phyloP scores from a whole-genome alignment of 2,329 filamentous ascomycete species.

The Aschersonia sp. region DNA sequence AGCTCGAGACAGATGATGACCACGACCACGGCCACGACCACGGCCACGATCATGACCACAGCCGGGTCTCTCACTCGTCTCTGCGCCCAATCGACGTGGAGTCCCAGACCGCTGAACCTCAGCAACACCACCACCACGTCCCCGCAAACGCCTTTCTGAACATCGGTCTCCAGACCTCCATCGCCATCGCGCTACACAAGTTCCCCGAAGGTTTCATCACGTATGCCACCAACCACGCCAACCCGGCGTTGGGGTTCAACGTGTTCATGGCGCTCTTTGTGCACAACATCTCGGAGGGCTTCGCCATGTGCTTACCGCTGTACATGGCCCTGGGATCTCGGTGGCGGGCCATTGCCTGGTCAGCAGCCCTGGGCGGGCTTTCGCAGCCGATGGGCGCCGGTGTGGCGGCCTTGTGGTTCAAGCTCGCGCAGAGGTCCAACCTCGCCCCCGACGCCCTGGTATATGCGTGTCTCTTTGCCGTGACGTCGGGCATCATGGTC shows the following conservation, averaged over 20 bases:
- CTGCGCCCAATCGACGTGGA: constrained; percentile 28
- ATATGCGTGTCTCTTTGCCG: constrained; percentile 74
- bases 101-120: constrained; percentile 12
- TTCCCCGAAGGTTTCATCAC: constrained; percentile 81
- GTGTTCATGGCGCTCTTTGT: constrained; percentile 95
- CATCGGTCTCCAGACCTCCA: constrained; percentile 88
- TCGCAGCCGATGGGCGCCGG: constrained; percentile 78
- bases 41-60: background rate
- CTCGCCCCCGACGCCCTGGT: constrained; percentile 37
- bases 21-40: background rate
- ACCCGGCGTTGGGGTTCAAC: constrained; percentile 71
- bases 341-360: constrained; percentile 70
- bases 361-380: constrained; percentile 68
- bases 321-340: constrained; percentile 81
- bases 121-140: constrained; percentile 81
- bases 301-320: constrained; percentile 80
- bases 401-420: constrained; percentile 77
- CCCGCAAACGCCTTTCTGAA: constrained; percentile 85
- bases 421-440: constrained; percentile 41
- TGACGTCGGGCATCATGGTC: constrained; percentile 88
- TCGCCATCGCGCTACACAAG: constrained; percentile 92
- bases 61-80: constrained; percentile 10
- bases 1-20: constrained; percentile 5
- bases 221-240: constrained; percentile 94
- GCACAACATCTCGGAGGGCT: constrained; percentile 96